Evolutionary conservation across 2,329 filamentous ascomycete genomes (phyloP).

Genomic region (Cephalotrichum gorgonifer): DNA sequence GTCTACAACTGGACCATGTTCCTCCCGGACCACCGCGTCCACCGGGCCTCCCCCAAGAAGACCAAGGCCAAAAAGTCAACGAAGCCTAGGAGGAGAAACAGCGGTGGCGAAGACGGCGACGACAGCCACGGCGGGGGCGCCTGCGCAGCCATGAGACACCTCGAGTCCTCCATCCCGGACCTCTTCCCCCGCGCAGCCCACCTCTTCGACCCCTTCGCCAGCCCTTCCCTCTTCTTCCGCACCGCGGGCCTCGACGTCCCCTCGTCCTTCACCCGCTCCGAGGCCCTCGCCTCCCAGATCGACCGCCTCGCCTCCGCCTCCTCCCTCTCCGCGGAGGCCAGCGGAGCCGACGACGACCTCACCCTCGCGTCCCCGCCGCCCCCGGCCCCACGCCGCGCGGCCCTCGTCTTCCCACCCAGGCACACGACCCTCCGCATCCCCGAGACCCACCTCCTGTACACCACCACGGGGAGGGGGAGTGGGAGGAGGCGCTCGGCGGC

Average conservation of each 20-base stretch:
- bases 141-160: not conserved
- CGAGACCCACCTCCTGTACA: slow-evolving; percentile 35
- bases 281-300: slow-evolving; percentile 6
- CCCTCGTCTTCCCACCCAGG: slow-evolving; percentile 36
- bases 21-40: slow-evolving; percentile 39
- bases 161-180: slow-evolving; percentile 11
- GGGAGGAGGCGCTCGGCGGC: slow-evolving; percentile 11
- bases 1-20: slow-evolving; percentile 57
- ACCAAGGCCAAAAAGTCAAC: not conserved
- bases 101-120: slow-evolving; percentile 7
- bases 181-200: slow-evolving; percentile 39
- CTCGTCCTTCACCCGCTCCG: slow-evolving; percentile 26
- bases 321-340: not conserved
- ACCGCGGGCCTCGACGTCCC: slow-evolving; percentile 37
- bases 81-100: not conserved
- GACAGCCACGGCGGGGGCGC: slow-evolving; percentile 2
- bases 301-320: slow-evolving; percentile 7
- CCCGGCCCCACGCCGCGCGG: slow-evolving; percentile 24
- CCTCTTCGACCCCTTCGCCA: slow-evolving; percentile 51
- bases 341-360: slow-evolving; percentile 5
- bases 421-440: slow-evolving; percentile 38
- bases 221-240: slow-evolving; percentile 48
- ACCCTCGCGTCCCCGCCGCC: not conserved
- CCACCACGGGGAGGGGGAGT: slow-evolving; percentile 11
- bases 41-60: slow-evolving; percentile 14